Evolutionary conservation across 1,284 basidiomycete genomes (phyloP).

Genomic region (Papiliotrema nemorosa): DNA sequence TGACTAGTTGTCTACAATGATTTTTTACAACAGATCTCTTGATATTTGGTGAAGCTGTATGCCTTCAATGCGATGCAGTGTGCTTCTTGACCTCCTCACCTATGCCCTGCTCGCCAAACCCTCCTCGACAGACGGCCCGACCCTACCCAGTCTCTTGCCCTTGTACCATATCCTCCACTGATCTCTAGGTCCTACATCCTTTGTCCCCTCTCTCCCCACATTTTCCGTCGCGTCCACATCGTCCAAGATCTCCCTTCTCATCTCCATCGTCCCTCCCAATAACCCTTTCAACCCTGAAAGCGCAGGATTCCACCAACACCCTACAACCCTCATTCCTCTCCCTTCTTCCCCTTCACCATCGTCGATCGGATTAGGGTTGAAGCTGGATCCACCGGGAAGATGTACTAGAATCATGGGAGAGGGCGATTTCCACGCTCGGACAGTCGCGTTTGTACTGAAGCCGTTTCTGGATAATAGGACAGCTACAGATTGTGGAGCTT

Average conservation of each 20-base stretch:
- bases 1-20: neutral
- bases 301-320: constrained; percentile 63
- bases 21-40: neutral
- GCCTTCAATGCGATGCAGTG: too few relatives aligned
- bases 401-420: constrained; percentile 74
- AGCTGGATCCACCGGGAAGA: constrained; percentile 54
- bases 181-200: constrained; percentile 7
- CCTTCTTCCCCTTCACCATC: constrained; percentile 5
- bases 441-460: constrained; percentile 65
- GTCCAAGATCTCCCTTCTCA: constrained; percentile 59
- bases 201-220: neutral
- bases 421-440: constrained; percentile 64
- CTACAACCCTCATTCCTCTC: constrained; percentile 6
- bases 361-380: neutral
- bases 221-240: too few relatives aligned
- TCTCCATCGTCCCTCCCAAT: constrained; percentile 58
- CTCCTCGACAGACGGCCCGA: constrained; percentile 11
- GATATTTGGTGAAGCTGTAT: constrained; percentile 1
- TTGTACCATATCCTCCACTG: constrained; percentile 20
- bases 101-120: neutral
- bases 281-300: constrained; percentile 57
- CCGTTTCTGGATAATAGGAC: constrained; percentile 70
- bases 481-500: constrained; percentile 54
- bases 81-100: too few relatives aligned
- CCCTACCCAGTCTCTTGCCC: constrained; percentile 15